These are phyloP conservation scores for Dispira simplex DNA, from an alignment of 192 early-diverging fungal genomes.

Conservation along the genomic window DNA sequence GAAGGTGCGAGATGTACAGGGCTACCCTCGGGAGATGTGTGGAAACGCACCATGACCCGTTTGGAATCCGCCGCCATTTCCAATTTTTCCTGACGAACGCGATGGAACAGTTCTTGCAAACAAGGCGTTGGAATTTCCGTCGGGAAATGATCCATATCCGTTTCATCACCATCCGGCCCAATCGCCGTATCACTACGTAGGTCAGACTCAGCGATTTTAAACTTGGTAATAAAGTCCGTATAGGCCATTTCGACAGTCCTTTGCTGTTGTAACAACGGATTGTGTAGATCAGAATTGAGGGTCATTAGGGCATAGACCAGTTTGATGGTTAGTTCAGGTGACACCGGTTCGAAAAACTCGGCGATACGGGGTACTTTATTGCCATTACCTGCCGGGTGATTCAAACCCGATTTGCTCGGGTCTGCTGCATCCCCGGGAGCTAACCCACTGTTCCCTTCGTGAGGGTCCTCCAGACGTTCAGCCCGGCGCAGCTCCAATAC, in stretches of 20 bases:
- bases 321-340: constrained; percentile 27
- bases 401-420: no score
- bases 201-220: not conserved
- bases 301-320: constrained; percentile 30
- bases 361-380: not conserved
- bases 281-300: constrained; percentile 31
- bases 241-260: constrained; percentile 17
- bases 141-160: not conserved
- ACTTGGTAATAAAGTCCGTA: constrained; percentile 6
- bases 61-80: constrained; percentile 9
- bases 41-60: constrained; percentile 9
- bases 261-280: constrained; percentile 24
- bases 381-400: no score
- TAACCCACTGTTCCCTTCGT: not conserved
- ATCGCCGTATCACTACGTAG: not conserved
- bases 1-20: not conserved
- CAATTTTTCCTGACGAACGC: not conserved
- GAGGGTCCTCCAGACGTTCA: not conserved
- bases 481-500: constrained; percentile 18
- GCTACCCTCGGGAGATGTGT: not conserved
- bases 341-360: constrained; percentile 24
- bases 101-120: not conserved
- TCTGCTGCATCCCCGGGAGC: not conserved
- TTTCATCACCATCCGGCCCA: not conserved
- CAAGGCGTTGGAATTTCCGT: not conserved